A percentile compares a stretch with the other conserved stretches of the same genome.
Conservation (phyloP, 2,329 filamentous ascomycete species). For the Talaromyces pinophilus region DNA sequence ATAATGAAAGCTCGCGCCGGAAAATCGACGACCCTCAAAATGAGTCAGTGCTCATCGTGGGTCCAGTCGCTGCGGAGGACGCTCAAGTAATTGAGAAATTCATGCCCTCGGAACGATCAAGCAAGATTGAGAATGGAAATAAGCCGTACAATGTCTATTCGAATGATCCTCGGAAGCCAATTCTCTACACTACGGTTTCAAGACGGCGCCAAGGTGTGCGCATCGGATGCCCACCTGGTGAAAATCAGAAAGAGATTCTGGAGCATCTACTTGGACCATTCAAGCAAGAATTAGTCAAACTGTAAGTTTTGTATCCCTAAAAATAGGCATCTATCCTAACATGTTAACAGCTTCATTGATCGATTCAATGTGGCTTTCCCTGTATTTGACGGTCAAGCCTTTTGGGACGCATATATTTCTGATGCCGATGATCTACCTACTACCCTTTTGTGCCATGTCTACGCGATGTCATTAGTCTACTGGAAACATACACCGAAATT, state of each 20-base stretch:
- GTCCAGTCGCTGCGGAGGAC: conserved; percentile 61
- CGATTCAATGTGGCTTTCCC: conserved; percentile 63
- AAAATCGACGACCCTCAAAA: conserved; percentile 40
- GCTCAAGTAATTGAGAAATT: conserved; percentile 63
- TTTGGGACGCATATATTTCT: conserved; percentile 52
- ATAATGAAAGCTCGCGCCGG: conserved; percentile 36
- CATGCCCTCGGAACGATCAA: conserved; percentile 49
- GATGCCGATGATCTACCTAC: conserved; percentile 55
- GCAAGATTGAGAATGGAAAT: conserved; percentile 41
- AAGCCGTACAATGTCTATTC: conserved; percentile 55
- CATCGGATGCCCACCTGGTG: conserved; percentile 45
- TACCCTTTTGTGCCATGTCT: conserved; percentile 58
- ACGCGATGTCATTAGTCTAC: conserved; percentile 60
- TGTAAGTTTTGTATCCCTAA: conserved; percentile 44
- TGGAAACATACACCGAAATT: conserved; percentile 56
- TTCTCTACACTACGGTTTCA: conserved; percentile 53
- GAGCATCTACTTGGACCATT: conserved; percentile 62
- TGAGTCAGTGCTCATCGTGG: conserved; percentile 58
- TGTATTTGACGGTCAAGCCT: conserved; percentile 58
- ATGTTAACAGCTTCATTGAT: conserved; percentile 52
- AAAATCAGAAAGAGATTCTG: conserved; percentile 57
- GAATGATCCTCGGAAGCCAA: conserved; percentile 49
- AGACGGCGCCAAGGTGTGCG: conserved; percentile 52
- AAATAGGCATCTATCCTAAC: conserved; percentile 3
- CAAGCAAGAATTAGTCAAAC: conserved; percentile 52